Base-by-base conservation (phyloP, 768 basidiomycete species). In the Pisolithus marmoratus region DNA sequence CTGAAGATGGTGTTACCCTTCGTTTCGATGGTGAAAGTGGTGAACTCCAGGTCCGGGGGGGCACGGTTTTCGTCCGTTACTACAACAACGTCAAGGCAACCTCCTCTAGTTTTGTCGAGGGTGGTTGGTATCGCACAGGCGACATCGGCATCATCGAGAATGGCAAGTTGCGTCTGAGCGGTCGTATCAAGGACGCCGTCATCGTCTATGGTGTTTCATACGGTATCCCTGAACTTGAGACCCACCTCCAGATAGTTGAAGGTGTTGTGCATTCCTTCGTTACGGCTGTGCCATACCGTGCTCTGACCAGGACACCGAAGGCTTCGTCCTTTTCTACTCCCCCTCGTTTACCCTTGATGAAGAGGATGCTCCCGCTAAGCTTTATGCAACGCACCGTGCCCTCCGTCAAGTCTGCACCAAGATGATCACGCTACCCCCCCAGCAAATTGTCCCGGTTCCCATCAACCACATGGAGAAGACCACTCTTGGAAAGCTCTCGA, bases 71-170 rank as follows among this genome's bases (percentile, higher is more conserved):
- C 58, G 51, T 55, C 23, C 72, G 75, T 19, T 82, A 82, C 58
- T 72, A 68, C 61, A 70, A 68, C 58, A 78, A 82, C 57, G 49
- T 57, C 8, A 58, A 72, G 52, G 77, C 79, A 0, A 82, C 80
- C 12, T 53, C 54, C 17, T 70, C 72, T 31, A 72, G 75, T 7
- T 76, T 83, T 56, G 72, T 70, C 1, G 53, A 59, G 7, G 76
- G 74, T 20, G 71, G 74, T 1, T 83, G 82, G 81, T 77, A 76
- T 62, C 75, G 73, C 62, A 81, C 81, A 12, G 81, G 82, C 14
- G 82, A 84, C 56, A 60, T 77, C 14, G 79, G 73, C 19, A 59
- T 66, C 34, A 61, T 77, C 7, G 51, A 60, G 46, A 57, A 63
- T 6, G 66, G 66, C 17, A 55, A 62, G 17, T 54, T 75, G 46